These are phyloP conservation scores for Solanum hybrid DNA, from an alignment of 305 asterid species.

Conservation along the genomic window DNA sequence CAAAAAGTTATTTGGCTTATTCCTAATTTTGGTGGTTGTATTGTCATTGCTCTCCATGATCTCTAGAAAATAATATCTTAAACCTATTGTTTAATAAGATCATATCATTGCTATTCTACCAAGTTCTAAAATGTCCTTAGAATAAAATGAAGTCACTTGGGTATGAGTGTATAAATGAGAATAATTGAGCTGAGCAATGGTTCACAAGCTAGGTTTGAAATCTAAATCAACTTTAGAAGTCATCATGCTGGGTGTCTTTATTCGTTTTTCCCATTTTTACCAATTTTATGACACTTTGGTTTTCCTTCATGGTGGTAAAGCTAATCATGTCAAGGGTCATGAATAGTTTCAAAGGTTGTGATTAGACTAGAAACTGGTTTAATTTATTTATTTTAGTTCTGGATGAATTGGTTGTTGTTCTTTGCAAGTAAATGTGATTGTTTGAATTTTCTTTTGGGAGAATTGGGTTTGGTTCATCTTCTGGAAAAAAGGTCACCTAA, in stretches of 20 bases:
- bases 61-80: not conserved
- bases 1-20: not conserved
- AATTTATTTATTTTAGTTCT: not conserved
- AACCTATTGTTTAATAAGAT: not conserved
- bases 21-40: not conserved
- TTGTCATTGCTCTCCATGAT: not conserved
- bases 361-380: not conserved
- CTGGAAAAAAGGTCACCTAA: not conserved
- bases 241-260: not conserved
- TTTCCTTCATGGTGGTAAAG: not conserved
- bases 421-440: not conserved
- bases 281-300: not conserved
- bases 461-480: not conserved
- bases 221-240: not conserved
- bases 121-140: not conserved
- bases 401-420: not conserved
- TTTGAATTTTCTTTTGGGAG: not conserved
- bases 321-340: not conserved
- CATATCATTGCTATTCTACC: not conserved
- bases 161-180: not conserved
- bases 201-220: not conserved
- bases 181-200: not conserved
- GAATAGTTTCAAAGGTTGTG: not conserved
- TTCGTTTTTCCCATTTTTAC: not conserved
- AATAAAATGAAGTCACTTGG: not conserved